Evolutionary conservation across 805 yeast species (phyloP), one percentile per base, ranked within the genome.

Genomic region (Yueomyces sp.): DNA sequence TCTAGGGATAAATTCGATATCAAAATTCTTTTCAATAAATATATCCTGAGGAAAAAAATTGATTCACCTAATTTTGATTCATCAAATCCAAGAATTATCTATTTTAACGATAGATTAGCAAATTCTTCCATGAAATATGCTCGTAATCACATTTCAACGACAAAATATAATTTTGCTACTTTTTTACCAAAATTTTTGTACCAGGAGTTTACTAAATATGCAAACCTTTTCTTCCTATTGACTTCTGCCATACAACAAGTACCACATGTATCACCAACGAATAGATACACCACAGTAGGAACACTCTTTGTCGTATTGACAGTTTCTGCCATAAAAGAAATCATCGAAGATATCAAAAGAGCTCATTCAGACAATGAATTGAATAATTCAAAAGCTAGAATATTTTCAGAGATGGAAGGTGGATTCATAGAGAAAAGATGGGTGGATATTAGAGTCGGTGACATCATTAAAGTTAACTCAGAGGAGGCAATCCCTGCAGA

Each of bases 401-500:
- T 88, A 0, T 66, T 85, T 45, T 60, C 69, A 1, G 76, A 73
- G 42, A 64, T 74, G 2, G 62, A 74, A 0, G 85, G 86, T n/a
- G 71, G 67, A 9, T 90, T 87, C 60, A 68, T 70, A 12, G 59
- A 65, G 5, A 79, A 73, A 50, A 77, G 76, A 56, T 92, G 99
- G 99, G 77, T 85, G 48, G 77, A 85, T 45, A 83, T 92, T 27
- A 68, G 76, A 38, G 96, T 90, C 2, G 99, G 99, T 39, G 97
- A 92, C 55, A 77, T 92, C 8, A 84, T 92, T 2, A 75, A 76
- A 47, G 87, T 94, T 4, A 74, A 72, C 45, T 84, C 85, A 38
- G 96, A 86, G 54, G 94, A 90, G 49, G 81, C 95, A 0, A 74
- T 92, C 45, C 99, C 99, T 0, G 97, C 98, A 0, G 99, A 92